Evolutionary conservation across 2,329 filamentous ascomycete species (phyloP).

Genomic region (Lachnum nothofagi): DNA sequence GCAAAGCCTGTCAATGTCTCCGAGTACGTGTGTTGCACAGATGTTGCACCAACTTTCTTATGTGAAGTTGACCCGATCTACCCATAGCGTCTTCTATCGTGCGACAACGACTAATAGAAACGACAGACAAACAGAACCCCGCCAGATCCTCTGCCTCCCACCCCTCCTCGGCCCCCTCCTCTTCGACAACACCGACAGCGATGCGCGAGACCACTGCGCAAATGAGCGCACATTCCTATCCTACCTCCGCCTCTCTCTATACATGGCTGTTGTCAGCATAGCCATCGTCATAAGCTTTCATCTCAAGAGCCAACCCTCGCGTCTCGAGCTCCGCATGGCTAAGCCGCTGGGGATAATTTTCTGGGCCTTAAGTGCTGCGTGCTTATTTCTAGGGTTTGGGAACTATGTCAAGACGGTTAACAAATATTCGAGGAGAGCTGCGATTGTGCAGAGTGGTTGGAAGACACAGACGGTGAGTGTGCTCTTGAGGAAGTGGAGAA

Average conservation of each 20-base stretch:
- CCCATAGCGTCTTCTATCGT: not conserved
- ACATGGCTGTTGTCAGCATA: constrained; percentile 83
- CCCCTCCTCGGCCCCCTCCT: constrained; percentile 49
- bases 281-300: constrained; percentile 94
- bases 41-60: too few relatives aligned
- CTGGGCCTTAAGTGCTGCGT: constrained; percentile 75
- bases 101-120: constrained; percentile 4
- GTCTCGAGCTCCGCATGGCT: constrained; percentile 69
- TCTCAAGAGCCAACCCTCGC: constrained; percentile 65
- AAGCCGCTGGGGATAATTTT: constrained; percentile 82
- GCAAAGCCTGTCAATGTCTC: constrained; percentile 37
- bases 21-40: too few relatives aligned
- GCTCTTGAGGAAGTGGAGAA: not conserved
- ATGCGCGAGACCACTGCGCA: constrained; percentile 54
- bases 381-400: constrained; percentile 68
- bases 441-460: constrained; percentile 89
- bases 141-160: constrained; percentile 1
- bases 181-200: constrained; percentile 62
- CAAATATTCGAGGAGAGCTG: constrained; percentile 71
- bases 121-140: not conserved
- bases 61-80: too few relatives aligned
- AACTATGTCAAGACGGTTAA: constrained; percentile 83
- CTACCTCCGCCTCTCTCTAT: constrained; percentile 47
- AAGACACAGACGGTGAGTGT: constrained; percentile 71
- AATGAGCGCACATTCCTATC: constrained; percentile 40